Conservation (phyloP, 2,329 filamentous ascomycete genomes). For the Pseudogymnoascus sp. region DNA sequence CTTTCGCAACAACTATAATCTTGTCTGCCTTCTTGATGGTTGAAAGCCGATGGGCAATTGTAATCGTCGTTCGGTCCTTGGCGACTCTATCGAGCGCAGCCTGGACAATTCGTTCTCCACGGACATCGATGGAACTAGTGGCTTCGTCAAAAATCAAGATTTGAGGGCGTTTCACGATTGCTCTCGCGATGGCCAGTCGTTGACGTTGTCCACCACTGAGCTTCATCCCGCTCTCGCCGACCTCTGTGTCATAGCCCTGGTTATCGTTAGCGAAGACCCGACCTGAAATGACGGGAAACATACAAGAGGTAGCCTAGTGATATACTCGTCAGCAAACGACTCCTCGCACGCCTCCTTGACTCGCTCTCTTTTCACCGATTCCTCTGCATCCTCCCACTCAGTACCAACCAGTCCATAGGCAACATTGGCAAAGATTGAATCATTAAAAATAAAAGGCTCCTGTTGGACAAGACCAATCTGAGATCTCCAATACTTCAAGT, state of each 20-base stretch:
- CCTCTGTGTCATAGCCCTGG: constrained; percentile 62
- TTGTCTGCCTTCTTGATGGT: constrained; percentile 72
- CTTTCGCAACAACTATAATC: constrained; percentile 69
- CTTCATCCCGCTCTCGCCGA: constrained; percentile 71
- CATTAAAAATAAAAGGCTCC: constrained; percentile 62
- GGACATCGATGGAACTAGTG: constrained; percentile 58
- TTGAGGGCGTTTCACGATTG: constrained; percentile 63
- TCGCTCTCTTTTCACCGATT: constrained; percentile 50
- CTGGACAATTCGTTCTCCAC: constrained; percentile 45
- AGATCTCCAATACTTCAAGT: constrained; percentile 54
- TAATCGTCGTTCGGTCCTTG: constrained; percentile 51
- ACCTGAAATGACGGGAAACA: constrained; percentile 18
- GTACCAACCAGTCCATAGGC: constrained; percentile 50
- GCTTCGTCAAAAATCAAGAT: constrained; percentile 74
- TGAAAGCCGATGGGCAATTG: constrained; percentile 62
- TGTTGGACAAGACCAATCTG: constrained; percentile 62
- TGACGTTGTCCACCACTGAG: constrained; percentile 83
- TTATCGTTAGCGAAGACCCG: constrained; percentile 12
- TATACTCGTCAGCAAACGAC: constrained; percentile 64
- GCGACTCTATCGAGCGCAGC: constrained; percentile 48
- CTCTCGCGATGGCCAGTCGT: constrained; percentile 68
- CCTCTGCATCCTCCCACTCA: constrained; percentile 44
- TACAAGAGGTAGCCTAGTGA: constrained; percentile 53
- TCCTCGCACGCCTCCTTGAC: constrained; percentile 59
- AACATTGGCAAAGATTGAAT: constrained; percentile 57